Percentiles rank a stretch among this genome's conserved stretches.
These are phyloP conservation scores for Helicocarpus griseus DNA, from an alignment of 2,329 filamentous ascomycete species.

Conservation along the genomic window DNA sequence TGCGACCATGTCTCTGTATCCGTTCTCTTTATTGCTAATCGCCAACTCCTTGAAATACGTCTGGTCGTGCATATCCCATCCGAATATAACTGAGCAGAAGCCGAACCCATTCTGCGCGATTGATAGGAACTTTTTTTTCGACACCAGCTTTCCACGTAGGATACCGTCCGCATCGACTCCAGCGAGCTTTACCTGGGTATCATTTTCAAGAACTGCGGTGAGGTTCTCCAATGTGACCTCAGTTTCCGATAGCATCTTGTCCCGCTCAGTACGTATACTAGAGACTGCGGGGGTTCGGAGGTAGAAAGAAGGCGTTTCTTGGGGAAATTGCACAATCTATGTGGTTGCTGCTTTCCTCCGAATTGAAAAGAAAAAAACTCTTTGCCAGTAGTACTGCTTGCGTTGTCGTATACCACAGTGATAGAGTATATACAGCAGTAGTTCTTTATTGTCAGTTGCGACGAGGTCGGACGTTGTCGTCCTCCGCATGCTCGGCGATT, in stretches of 20 bases:
- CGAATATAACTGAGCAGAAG: constrained; percentile 89
- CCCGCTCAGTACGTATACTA: neutral
- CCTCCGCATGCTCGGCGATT: too few relatives aligned
- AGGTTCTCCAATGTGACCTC: constrained; percentile 51
- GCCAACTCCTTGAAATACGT: constrained; percentile 78
- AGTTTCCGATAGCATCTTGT: constrained; percentile 2
- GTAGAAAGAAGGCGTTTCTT: neutral
- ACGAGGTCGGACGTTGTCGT: too few relatives aligned
- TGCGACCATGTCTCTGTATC: constrained; percentile 77
- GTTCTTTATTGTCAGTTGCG: too few relatives aligned
- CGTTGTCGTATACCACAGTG: too few relatives aligned
- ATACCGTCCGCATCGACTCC: constrained; percentile 81
- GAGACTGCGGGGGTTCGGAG: neutral
- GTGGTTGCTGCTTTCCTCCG: too few relatives aligned
- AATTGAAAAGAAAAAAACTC: too few relatives aligned
- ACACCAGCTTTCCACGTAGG: constrained; percentile 80
- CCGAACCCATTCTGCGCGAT: constrained; percentile 75
- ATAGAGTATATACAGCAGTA: too few relatives aligned
- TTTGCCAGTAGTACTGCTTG: too few relatives aligned
- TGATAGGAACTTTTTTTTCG: constrained; percentile 85
- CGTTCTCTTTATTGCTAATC: constrained; percentile 84
- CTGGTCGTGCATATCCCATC: constrained; percentile 95
- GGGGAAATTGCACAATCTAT: too few relatives aligned
- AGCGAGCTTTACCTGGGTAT: constrained; percentile 75
- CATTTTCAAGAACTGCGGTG: constrained; percentile 56